Conservation (phyloP, 331 rosid species). For the Stylosanthes scabra region DNA sequence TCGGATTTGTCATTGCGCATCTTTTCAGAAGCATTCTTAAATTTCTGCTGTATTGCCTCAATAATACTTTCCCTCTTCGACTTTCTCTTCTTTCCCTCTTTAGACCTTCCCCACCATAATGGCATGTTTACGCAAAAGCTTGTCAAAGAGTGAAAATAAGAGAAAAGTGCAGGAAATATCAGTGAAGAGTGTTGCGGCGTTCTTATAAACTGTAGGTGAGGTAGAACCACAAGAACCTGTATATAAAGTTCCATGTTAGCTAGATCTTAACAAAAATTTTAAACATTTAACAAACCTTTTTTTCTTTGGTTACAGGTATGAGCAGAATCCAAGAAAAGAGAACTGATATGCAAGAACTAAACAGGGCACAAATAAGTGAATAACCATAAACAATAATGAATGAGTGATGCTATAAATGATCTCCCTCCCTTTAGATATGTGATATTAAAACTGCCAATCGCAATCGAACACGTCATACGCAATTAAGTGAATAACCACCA, state of each 20-base stretch:
- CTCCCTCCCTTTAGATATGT: background rate
- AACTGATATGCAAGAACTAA: background rate
- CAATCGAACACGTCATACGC: background rate
- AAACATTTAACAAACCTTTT: conserved; percentile 17
- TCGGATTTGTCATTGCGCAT: conserved; percentile 52
- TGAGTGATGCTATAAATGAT: background rate
- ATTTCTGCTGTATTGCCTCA: conserved; percentile 68
- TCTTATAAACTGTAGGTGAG: conserved; percentile 12
- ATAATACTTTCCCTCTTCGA: conserved; percentile 67
- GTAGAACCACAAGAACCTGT: conserved; percentile 39
- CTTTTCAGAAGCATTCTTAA: conserved; percentile 63
- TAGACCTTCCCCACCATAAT: conserved; percentile 85
- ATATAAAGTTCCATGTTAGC: conserved; percentile 34
- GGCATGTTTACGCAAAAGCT: conserved; percentile 59
- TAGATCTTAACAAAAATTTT: conserved; percentile 24
- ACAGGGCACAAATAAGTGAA: background rate
- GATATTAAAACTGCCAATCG: too few relatives aligned
- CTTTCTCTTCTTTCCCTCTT: conserved; percentile 75
- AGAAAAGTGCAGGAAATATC: conserved; percentile 29
- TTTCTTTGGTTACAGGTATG: background rate
- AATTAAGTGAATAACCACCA: background rate
- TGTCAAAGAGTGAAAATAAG: background rate
- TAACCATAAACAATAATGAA: background rate
- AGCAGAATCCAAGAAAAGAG: background rate
- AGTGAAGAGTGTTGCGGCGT: background rate